Evolutionary conservation across 2,329 filamentous ascomycete species (phyloP).

Genomic region (Neoascochyta sp.): DNA sequence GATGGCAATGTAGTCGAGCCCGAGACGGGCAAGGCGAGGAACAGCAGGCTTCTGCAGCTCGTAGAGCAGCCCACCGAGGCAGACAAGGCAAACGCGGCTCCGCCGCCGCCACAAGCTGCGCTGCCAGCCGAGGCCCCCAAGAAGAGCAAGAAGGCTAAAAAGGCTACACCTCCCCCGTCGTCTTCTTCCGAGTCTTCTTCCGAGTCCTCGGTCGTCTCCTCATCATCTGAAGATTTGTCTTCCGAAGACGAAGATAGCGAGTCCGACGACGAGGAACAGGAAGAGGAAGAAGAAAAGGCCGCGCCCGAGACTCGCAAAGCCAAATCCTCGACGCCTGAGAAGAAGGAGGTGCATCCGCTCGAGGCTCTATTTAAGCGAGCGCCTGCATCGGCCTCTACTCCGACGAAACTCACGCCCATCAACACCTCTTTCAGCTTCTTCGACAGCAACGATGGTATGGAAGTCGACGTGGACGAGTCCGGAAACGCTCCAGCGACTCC

Average conservation of each 20-base stretch:
- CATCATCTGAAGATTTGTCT: constrained; percentile 30
- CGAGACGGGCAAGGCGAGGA: constrained; percentile 38
- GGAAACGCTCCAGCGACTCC: constrained; percentile 66
- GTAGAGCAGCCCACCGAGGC: constrained; percentile 25
- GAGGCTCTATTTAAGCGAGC: constrained; percentile 86
- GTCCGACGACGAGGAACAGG: constrained; percentile 12
- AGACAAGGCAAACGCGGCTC: constrained; percentile 18
- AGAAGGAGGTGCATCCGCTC: constrained; percentile 68
- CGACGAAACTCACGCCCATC: constrained; percentile 38
- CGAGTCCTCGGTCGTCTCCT: constrained; percentile 36
- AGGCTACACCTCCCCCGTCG: constrained; percentile 22
- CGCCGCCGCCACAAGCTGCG: constrained; percentile 10
- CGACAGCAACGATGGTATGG: constrained; percentile 38
- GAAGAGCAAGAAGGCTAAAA: constrained; percentile 20
- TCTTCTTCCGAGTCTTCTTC: constrained; percentile 24
- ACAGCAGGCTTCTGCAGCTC: constrained; percentile 31
- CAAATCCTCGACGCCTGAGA: constrained; percentile 12
- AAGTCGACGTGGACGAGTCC: constrained; percentile 41
- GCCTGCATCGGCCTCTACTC: constrained; percentile 36
- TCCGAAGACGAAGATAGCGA: constrained; percentile 22
- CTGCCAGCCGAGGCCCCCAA: constrained; percentile 11
- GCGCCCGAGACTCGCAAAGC: constrained; percentile 8
- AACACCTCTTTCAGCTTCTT: constrained; percentile 78
- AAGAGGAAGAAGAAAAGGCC: constrained; percentile 14
- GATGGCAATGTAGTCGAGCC: constrained; percentile 71